A percentile compares a stretch with the other conserved stretches of the same genome.
phyloP scores from a whole-genome alignment of 768 basidiomycete genomes.

The Boletellus sp. region DNA sequence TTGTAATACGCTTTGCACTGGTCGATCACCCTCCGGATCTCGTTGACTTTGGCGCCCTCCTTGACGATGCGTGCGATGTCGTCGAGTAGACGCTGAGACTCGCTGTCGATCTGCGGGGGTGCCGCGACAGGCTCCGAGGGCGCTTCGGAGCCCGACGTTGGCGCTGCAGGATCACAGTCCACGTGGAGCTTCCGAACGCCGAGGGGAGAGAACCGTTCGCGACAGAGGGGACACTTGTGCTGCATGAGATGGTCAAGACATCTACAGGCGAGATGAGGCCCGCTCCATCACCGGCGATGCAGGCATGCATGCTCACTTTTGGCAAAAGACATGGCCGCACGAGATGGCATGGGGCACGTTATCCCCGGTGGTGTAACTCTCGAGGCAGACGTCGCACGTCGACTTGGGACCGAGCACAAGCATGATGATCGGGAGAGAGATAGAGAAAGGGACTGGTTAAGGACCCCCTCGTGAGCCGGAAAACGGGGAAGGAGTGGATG shows the following conservation, averaged over 20 bases:
- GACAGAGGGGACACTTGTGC: slow-evolving; percentile 61
- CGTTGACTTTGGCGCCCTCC: slow-evolving; percentile 50
- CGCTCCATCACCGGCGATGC: slow-evolving; percentile 16
- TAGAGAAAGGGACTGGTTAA: slow-evolving; percentile 31
- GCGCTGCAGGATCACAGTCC: slow-evolving; percentile 41
- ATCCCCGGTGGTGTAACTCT: slow-evolving; percentile 48
- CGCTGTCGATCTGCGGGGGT: slow-evolving; percentile 33
- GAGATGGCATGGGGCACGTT: slow-evolving; percentile 62
- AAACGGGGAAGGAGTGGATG: not conserved
- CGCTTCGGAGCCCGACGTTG: slow-evolving; percentile 12
- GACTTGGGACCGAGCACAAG: slow-evolving; percentile 62
- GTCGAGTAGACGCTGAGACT: slow-evolving; percentile 51
- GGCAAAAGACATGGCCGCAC: slow-evolving; percentile 74
- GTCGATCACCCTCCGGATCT: slow-evolving; percentile 48
- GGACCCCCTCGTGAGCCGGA: slow-evolving; percentile 24
- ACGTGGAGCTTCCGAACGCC: slow-evolving; percentile 57
- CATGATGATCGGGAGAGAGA: slow-evolving; percentile 55
- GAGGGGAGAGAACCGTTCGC: slow-evolving; percentile 44
- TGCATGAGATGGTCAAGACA: slow-evolving; percentile 52
- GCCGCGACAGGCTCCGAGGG: slow-evolving; percentile 20
- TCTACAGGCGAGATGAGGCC: not conserved
- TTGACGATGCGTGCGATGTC: slow-evolving; percentile 52
- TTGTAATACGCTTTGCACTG: slow-evolving; percentile 49
- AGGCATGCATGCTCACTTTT: slow-evolving; percentile 26
- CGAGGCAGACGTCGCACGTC: slow-evolving; percentile 74